Percentiles rank a stretch among this genome's conserved stretches.
Evolutionary conservation across 2,329 filamentous ascomycete genomes (phyloP).

Genomic region (Penicillium sp.): DNA sequence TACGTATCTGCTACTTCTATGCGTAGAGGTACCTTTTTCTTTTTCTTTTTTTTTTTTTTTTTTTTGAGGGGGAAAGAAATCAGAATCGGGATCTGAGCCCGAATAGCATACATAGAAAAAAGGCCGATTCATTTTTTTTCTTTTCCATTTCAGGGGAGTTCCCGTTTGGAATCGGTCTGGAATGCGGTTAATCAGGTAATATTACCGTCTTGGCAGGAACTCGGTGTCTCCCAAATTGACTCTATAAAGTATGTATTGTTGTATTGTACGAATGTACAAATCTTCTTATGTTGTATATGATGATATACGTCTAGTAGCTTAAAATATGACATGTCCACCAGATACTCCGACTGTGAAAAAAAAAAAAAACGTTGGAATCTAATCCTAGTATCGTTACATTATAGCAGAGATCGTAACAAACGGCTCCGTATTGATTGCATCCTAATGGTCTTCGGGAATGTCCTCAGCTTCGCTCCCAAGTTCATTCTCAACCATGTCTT

Average conservation of each 20-base stretch:
- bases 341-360: conserved; percentile 1
- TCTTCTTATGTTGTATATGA: not conserved
- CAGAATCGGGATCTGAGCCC: not conserved
- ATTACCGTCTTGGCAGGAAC: conserved; percentile 23
- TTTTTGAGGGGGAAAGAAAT: not conserved
- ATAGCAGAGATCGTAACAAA: not conserved
- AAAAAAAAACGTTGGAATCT: no score
- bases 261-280: conserved; percentile 1
- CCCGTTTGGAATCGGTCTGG: conserved; percentile 21
- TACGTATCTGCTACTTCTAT: not conserved
- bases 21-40: not conserved
- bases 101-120: not conserved
- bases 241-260: conserved; percentile 3
- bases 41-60: not conserved
- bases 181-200: conserved; percentile 26
- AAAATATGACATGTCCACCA: conserved; percentile 26
- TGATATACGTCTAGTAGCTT: not conserved
- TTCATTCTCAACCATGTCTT: conserved; percentile 41
- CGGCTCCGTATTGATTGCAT: not conserved
- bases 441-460: conserved; percentile 32
- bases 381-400: not conserved
- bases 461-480: conserved; percentile 48
- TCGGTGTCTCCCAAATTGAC: conserved; percentile 1
- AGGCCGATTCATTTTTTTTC: not conserved
- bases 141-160: conserved; percentile 16